phyloP scores from a whole-genome alignment of 2,329 filamentous ascomycete genomes.

The Ascocoryne sarcoides region DNA sequence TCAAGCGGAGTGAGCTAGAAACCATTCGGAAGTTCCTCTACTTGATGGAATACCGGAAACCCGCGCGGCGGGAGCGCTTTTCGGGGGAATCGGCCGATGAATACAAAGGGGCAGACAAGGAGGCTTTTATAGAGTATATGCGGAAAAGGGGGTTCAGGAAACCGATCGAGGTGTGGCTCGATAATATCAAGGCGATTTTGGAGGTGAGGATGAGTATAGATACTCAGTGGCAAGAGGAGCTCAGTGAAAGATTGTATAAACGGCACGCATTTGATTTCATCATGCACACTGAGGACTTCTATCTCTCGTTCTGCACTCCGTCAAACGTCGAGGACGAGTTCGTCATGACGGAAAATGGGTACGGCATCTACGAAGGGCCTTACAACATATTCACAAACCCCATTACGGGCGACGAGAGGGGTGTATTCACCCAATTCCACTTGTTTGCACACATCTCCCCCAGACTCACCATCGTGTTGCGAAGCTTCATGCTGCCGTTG shows the following conservation, averaged over 20 bases:
- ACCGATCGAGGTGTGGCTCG: conserved; percentile 30
- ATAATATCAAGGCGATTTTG: conserved; percentile 27
- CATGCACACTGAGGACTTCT: conserved; percentile 20
- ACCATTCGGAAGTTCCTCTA: conserved; percentile 37
- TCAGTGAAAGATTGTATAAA: conserved; percentile 23
- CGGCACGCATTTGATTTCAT: conserved; percentile 26
- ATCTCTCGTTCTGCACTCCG: conserved; percentile 26
- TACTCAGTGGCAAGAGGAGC: conserved; percentile 19
- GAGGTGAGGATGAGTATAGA: conserved; percentile 21
- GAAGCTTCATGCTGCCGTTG: conserved; percentile 16
- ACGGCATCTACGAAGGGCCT: conserved; percentile 25
- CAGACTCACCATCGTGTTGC: conserved; percentile 20
- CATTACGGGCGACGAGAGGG: conserved; percentile 2
- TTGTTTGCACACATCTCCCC: conserved; percentile 15
- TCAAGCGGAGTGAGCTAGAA: conserved; percentile 29
- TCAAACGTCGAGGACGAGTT: conserved; percentile 23
- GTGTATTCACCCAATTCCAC: conserved; percentile 5
- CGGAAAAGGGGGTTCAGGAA: conserved; percentile 17
- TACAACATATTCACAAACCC: neutral
- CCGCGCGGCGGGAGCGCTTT: conserved; percentile 29
- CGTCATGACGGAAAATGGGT: conserved; percentile 28
- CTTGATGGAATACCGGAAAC: conserved; percentile 35
- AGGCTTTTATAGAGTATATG: conserved; percentile 27
- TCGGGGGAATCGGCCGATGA: conserved; percentile 26
- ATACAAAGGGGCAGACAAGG: conserved; percentile 28